A percentile compares a stretch with the other conserved stretches of the same genome.
These are phyloP conservation scores for Endocladia muricata DNA, from an alignment of 31 red algal species.

Conservation along the genomic window DNA sequence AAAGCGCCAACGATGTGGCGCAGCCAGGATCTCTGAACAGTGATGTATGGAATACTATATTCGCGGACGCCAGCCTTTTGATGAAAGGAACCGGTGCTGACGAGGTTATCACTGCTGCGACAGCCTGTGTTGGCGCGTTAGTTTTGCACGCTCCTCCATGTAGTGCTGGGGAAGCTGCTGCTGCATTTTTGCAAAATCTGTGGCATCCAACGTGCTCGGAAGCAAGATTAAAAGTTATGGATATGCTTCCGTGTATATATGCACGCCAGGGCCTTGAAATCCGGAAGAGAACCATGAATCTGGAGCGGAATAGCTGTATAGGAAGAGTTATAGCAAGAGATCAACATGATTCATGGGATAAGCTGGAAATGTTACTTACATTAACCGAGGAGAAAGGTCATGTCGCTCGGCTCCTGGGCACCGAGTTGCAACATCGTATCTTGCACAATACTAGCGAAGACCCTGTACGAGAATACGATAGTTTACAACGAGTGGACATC, in stretches of 20 bases:
- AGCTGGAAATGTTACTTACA: not conserved
- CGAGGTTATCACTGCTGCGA: conserved; percentile 20
- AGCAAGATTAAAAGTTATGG: not conserved
- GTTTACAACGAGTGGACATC: conserved; percentile 1
- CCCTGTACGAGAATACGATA: no score
- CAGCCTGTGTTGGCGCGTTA: conserved; percentile 18
- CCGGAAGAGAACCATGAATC: no score
- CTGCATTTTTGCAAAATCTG: conserved; percentile 3
- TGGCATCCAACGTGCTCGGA: conserved; percentile 26
- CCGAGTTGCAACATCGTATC: not conserved
- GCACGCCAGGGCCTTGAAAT: not conserved
- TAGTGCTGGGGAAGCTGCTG: not conserved
- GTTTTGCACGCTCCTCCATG: conserved; percentile 20
- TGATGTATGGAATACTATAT: conserved; percentile 13
- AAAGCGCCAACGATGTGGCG: not conserved
- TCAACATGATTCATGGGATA: conserved; percentile 14
- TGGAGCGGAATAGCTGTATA: no score
- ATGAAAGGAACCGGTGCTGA: conserved; percentile 4
- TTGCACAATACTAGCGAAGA: no score
- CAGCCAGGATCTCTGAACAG: conserved; percentile 5
- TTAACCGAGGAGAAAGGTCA: not conserved
- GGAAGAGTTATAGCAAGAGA: no score
- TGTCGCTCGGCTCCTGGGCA: not conserved
- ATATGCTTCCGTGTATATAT: not conserved
- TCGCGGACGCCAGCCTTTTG: not conserved